Evolutionary conservation across 2,329 filamentous ascomycete genomes (phyloP), one percentile per base, ranked within the genome.

Genomic region (Pyricularia pennisetigena): DNA sequence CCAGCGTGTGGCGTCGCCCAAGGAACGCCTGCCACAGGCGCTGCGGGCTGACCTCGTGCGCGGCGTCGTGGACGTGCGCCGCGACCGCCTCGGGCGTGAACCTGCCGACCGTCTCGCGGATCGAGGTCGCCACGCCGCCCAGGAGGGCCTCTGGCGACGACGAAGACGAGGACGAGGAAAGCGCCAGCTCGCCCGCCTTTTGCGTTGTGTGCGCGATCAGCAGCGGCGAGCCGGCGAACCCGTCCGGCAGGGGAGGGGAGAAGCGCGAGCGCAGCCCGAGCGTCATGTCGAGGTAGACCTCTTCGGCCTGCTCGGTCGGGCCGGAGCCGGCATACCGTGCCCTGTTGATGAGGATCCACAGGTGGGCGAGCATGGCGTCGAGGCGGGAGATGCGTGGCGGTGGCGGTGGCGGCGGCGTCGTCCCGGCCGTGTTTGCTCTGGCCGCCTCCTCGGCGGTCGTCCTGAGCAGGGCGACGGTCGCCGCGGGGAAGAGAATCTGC

Each of bases 1-100:
- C 78, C 3, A 83, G 70, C 0, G 78, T 70, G 72, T 83, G 81
- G 26, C 75, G 72, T 0, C 71, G 68, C 0, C 82, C 82, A 7
- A 82, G 68, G 67, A 83, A 84, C 0, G 72, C 78, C 69, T 81
- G 78, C 82, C 82, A 84, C 20, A 84, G 70, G 6, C 82, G 75
- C 73, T 84, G 82, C 0, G 82, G 82, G 12, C 77, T 77, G 12
- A 76, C 70, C 71, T 84, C 82, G 68, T 79, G 74, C 2, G 79
- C 79, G 10, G 76, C 75, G 65, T 81, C 79, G 68, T 83, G 79
- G 2, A 84, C 71, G 41, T 79, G 73, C 3, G 79, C 77, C 0
- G 74, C 76, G 2, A 84, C 72, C 0, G 76, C 76, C 4, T 76
- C 75, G 0, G 76, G 74, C 0, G 77, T 79, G 69, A 82, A 82